phyloP scores from a whole-genome alignment of 768 basidiomycete genomes.

The Phaffia australis region DNA sequence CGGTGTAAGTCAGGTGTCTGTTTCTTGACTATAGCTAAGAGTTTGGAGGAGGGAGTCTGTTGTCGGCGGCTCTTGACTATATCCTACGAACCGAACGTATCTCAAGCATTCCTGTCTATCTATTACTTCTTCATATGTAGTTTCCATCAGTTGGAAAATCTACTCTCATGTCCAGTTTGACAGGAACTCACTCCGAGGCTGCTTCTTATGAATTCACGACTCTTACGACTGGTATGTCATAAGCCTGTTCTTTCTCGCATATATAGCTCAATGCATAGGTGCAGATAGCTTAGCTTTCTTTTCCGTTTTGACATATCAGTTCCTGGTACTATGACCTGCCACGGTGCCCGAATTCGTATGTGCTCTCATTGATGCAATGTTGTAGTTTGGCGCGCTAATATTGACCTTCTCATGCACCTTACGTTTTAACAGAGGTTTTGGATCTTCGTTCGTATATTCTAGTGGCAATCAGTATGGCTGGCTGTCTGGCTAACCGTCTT shows the following conservation, averaged over 20 bases:
- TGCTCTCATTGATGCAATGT: neutral
- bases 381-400: no score
- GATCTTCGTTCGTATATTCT: slow-evolving; percentile 28
- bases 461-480: neutral
- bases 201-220: slow-evolving; percentile 97
- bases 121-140: slow-evolving; percentile 1
- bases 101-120: neutral
- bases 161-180: slow-evolving; percentile 87
- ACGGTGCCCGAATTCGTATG: slow-evolving; percentile 23
- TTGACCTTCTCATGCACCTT: neutral
- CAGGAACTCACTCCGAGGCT: slow-evolving; percentile 90
- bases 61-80: no score
- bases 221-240: slow-evolving; percentile 83
- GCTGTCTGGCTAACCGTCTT: neutral
- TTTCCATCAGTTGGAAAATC: slow-evolving; percentile 46
- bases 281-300: neutral
- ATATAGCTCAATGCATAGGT: slow-evolving; percentile 85
- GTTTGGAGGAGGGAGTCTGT: no score
- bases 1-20: slow-evolving; percentile 40
- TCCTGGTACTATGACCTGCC: slow-evolving; percentile 21
- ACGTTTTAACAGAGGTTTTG: slow-evolving; percentile 22
- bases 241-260: slow-evolving; percentile 86
- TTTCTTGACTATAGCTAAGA: neutral
- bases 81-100: no score
- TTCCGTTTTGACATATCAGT: slow-evolving; percentile 5